phyloP scores from a whole-genome alignment of 768 basidiomycete species.

The Panellus pusillus region DNA sequence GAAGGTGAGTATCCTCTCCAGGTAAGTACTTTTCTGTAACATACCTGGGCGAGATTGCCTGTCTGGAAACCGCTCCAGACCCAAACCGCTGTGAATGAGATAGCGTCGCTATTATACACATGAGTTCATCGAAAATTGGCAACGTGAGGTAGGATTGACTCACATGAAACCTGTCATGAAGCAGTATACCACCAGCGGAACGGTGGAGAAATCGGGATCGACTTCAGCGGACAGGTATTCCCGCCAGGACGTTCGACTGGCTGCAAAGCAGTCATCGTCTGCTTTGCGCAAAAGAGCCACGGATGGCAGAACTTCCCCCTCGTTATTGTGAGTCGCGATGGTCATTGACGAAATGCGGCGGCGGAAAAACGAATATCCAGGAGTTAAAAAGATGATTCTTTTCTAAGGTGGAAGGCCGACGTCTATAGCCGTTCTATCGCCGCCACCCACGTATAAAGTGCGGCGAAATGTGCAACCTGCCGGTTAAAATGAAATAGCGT shows the following conservation, averaged over 20 bases:
- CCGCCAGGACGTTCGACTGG: conserved; percentile 9
- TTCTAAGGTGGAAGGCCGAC: neutral
- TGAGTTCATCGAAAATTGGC: neutral
- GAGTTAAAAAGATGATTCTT: neutral
- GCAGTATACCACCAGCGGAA: conserved; percentile 49
- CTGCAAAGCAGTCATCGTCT: neutral
- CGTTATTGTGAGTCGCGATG: neutral
- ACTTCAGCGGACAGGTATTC: conserved; percentile 27
- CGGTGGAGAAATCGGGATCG: conserved; percentile 34
- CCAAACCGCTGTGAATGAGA: conserved; percentile 77
- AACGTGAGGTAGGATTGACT: conserved; percentile 12
- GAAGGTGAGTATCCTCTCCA: neutral
- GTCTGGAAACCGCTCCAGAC: conserved; percentile 89
- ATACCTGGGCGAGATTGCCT: conserved; percentile 68
- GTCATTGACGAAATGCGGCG: neutral
- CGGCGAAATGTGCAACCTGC: too few species aligned
- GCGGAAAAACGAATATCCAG: neutral
- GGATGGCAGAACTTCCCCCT: neutral
- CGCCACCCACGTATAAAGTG: neutral
- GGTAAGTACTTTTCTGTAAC: conserved; percentile 9
- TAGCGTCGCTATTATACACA: conserved; percentile 51
- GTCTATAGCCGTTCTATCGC: conserved; percentile 14
- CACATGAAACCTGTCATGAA: conserved; percentile 64
- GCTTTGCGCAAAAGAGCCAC: conserved; percentile 8
- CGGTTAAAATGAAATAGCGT: too few species aligned